Percentiles rank a stretch among this genome's conserved stretches.
These are phyloP conservation scores for Ceratobasidium sp. DNA, from an alignment of 1,284 basidiomycete species.

Conservation along the genomic window DNA sequence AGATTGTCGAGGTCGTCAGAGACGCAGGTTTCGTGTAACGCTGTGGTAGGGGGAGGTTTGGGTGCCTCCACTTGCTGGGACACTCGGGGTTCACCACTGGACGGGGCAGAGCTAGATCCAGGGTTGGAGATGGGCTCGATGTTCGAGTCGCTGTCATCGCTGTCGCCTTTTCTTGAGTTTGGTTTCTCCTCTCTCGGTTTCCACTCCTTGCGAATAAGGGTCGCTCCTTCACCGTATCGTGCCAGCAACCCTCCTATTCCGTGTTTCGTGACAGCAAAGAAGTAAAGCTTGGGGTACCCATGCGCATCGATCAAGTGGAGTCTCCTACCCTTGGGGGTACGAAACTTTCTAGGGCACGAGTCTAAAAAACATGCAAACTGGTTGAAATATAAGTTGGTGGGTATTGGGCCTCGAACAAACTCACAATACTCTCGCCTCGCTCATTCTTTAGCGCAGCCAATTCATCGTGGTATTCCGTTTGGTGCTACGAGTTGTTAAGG, in stretches of 20 bases:
- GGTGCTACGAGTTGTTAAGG: slow-evolving; percentile 61
- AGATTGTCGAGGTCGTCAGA: slow-evolving; percentile 56
- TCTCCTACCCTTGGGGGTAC: slow-evolving; percentile 76
- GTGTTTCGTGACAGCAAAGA: slow-evolving; percentile 87
- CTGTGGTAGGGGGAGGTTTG: slow-evolving; percentile 35
- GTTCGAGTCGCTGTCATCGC: slow-evolving; percentile 45
- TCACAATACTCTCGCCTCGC: slow-evolving; percentile 85
- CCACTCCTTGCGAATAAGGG: slow-evolving; percentile 74
- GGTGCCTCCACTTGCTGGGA: slow-evolving; percentile 9
- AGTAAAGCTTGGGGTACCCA: slow-evolving; percentile 83
- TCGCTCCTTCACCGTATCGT: slow-evolving; percentile 80
- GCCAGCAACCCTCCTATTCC: slow-evolving; percentile 78
- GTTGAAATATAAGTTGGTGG: not conserved
- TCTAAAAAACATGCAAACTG: slow-evolving; percentile 84
- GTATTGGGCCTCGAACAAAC: slow-evolving; percentile 47
- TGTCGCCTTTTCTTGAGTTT: slow-evolving; percentile 50
- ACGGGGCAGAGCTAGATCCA: slow-evolving; percentile 37
- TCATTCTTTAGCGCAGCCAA: slow-evolving; percentile 74
- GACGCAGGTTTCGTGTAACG: slow-evolving; percentile 27
- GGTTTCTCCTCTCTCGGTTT: slow-evolving; percentile 48
- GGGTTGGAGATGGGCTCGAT: slow-evolving; percentile 52
- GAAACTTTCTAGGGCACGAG: slow-evolving; percentile 69
- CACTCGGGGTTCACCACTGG: slow-evolving; percentile 40
- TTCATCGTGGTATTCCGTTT: slow-evolving; percentile 87
- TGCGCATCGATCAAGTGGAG: slow-evolving; percentile 84